These are phyloP conservation scores for Bolboschoenus planiculmis DNA, from an alignment of 176 grass and related monocot species.

Conservation along the genomic window DNA sequence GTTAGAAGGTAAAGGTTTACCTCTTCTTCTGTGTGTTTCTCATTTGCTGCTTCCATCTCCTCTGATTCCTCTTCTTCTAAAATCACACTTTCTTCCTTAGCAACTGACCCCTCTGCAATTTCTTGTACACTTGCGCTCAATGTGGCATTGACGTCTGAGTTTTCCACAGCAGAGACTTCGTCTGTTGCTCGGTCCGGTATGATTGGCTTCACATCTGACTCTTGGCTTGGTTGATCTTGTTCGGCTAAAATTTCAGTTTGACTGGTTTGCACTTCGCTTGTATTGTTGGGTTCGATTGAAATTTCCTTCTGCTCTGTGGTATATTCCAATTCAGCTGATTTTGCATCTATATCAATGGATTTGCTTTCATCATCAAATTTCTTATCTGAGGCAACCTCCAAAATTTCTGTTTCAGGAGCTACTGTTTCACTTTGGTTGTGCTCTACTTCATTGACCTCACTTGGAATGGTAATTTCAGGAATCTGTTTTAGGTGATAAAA, in stretches of 20 bases:
- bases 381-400: not conserved
- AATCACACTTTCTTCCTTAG: not conserved
- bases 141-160: not conserved
- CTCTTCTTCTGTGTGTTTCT: not conserved
- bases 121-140: not conserved
- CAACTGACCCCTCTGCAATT: not conserved
- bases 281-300: not conserved
- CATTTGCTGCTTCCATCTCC: not conserved
- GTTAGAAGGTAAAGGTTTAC: not conserved
- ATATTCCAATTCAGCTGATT: not conserved
- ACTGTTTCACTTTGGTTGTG: not conserved
- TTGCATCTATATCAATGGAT: not conserved
- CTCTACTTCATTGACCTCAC: slow-evolving; percentile 3
- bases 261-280: not conserved
- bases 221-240: not conserved
- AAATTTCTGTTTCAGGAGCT: not conserved
- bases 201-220: not conserved
- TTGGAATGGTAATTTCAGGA: not conserved
- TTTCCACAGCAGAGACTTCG: too few species aligned
- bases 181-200: not conserved
- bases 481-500: not conserved
- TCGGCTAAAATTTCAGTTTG: not conserved
- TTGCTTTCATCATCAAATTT: not conserved
- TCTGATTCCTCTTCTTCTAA: not conserved
- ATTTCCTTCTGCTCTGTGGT: not conserved